Evolutionary conservation across 2,329 filamentous ascomycete species (phyloP), one percentile per base, ranked within the genome.

Genomic region (Epichloe scottii): DNA sequence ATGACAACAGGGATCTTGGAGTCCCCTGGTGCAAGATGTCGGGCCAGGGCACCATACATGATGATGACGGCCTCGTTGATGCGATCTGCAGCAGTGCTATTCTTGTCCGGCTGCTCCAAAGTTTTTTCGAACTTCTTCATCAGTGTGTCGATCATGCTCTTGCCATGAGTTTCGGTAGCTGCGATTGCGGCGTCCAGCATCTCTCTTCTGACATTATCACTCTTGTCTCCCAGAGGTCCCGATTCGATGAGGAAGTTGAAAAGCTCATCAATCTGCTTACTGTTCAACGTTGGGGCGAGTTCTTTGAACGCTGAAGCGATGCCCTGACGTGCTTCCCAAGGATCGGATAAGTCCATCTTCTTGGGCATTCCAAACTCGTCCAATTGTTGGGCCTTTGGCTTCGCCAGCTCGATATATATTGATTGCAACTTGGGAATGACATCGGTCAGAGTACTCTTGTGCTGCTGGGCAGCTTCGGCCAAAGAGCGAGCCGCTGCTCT

Each of bases 11-110:
- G 89, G 46, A 97, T 81, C 60, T 94, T 90, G 57, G 81, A 71
- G 65, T 98, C 93, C n/a, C 89, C 89, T 7, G 82, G 69, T 58
- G 86, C 81, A 53, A 98, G 71, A 72, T 98, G 93, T 48, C 87
- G 82, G 42, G 90, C 93, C 38, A 98, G 72, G 48, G 94, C 91
- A 64, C 93, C 93, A 60, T 98, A 98, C 65, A 98, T 85, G 59
- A 98, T 93, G 59, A 98, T 90, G 49, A 98, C 90, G 17, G 94
- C 93, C 69, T 98, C 93, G 59, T 96, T 96, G 56, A 97, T 86
- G 53, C 89, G 81, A 66, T 98, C 94, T 17, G 87, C 84, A 50
- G 84, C 81, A 57, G 90, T 82, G 0, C 84, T 89, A 52, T 82
- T 85, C 63, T 85, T 87, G 65, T 93, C 88, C 3, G 89, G 86